Evolutionary conservation across 306 rosid genomes (phyloP), one percentile per base, ranked within the genome.

Genomic region (Gillenia trifoliata): DNA sequence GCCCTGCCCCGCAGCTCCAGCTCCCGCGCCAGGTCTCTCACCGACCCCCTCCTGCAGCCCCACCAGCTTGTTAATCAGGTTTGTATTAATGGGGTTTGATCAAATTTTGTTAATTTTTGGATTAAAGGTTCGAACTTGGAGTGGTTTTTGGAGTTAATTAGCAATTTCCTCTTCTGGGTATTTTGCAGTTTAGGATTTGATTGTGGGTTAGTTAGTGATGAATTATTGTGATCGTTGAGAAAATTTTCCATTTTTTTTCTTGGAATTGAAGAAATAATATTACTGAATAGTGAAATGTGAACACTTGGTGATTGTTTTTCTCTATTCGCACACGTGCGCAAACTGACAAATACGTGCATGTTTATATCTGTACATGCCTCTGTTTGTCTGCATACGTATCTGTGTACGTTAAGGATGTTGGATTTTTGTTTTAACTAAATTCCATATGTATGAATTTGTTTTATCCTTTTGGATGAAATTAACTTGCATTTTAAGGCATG

Each of bases 31-130:
- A 86, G 99, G 66, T 90, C 99, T 0, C 90, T 92, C 50, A 79
- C 98, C 38, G 99, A 95, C 63, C 93, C 99, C 73, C 82, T 95
- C 62, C 91, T 95, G 4, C 97, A 87, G 69, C 98, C 99, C 30
- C 99, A 95, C 28, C 99, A 92, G 74, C 97, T 95, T 47, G 86
- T 86, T 73, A 85, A 84, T 71, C 91, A 89, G 99, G 97, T 88
- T 41, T 16, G 68, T 49, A 5, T 28, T 45, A 11, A 5, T 1
- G 71, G 62, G 34, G 12, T 43, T 11, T 49, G 1, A 55, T 28
- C 47, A 5, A 47, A 19, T 26, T 80, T 43, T 30, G 33, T 10
- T 64, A 43, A 47, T 17, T 65, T 54, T 15, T 45, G 54, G 47
- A 57, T 38, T 33, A 17, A 1, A 50, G 20, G 38, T 26, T 59